A percentile compares a stretch with the other conserved stretches of the same genome.
Evolutionary conservation across 73 alveolate genomes (phyloP).

Genomic region (Paramecium primaurelia): DNA sequence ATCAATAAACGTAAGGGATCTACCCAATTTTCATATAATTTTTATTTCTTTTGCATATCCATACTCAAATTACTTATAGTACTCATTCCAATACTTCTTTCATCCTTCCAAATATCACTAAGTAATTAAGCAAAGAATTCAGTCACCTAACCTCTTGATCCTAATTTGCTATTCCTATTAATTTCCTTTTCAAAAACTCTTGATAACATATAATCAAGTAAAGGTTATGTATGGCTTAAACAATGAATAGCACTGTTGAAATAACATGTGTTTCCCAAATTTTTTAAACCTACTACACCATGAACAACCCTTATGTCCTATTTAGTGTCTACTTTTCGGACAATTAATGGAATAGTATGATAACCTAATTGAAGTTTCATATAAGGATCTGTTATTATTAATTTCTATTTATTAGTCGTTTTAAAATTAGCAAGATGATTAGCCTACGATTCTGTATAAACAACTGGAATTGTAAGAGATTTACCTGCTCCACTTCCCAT

Average conservation of each 20-base stretch:
- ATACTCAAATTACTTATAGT: not conserved
- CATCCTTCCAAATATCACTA: constrained; percentile 67
- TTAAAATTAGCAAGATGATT: not conserved
- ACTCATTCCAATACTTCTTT: constrained; percentile 31
- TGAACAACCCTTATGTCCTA: not conserved
- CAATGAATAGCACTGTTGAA: constrained; percentile 84
- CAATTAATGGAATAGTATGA: not conserved
- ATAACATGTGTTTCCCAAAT: constrained; percentile 83
- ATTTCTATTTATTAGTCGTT: not conserved
- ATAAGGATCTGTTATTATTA: not conserved
- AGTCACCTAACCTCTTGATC: constrained; percentile 71
- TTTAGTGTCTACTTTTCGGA: not conserved
- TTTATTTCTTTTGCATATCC: not conserved
- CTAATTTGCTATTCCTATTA: constrained; percentile 58
- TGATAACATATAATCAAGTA: constrained; percentile 72
- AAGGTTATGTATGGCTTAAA: constrained; percentile 70
- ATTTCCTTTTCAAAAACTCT: constrained; percentile 67
- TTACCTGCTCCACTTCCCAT: constrained; percentile 30
- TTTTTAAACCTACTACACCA: constrained; percentile 76
- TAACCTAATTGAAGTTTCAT: not conserved
- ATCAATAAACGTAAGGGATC: constrained; percentile 7
- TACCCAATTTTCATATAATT: constrained; percentile 57
- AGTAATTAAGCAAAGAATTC: constrained; percentile 61
- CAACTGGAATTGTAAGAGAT: constrained; percentile 11
- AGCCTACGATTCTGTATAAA: not conserved